Evolutionary conservation across 2,329 filamentous ascomycete genomes (phyloP).

Genomic region (Aspergillus chevalieri): DNA sequence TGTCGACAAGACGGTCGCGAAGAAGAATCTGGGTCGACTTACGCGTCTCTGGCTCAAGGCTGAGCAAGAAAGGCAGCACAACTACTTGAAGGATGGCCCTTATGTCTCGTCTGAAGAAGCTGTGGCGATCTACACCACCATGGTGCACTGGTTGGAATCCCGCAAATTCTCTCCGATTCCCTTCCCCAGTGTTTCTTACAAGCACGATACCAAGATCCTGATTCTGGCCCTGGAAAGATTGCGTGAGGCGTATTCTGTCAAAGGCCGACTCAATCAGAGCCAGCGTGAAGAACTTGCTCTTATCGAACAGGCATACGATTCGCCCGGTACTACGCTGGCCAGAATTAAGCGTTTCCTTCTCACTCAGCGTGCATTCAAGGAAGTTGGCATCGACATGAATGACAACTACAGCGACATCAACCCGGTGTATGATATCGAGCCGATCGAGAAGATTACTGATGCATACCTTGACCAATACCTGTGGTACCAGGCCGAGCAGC

Average conservation of each 20-base stretch:
- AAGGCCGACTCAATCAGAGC: slow-evolving; percentile 92
- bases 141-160: slow-evolving; percentile 97
- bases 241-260: slow-evolving; percentile 94
- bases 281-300: slow-evolving; percentile 93
- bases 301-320: slow-evolving; percentile 98
- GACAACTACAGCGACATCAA: slow-evolving; percentile 99
- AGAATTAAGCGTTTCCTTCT: slow-evolving; percentile 96
- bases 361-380: slow-evolving; percentile 96
- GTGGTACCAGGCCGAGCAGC: slow-evolving; percentile 98
- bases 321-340: slow-evolving; percentile 88
- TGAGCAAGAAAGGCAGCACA: slow-evolving; percentile 96
- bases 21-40: slow-evolving; percentile 94
- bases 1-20: slow-evolving; percentile 97
- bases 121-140: slow-evolving; percentile 97
- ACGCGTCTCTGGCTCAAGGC: slow-evolving; percentile 96
- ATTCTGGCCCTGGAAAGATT: slow-evolving; percentile 91
- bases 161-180: slow-evolving; percentile 98
- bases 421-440: slow-evolving; percentile 96
- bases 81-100: slow-evolving; percentile 98
- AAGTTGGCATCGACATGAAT: slow-evolving; percentile 99
- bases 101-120: slow-evolving; percentile 98
- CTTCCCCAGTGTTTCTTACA: slow-evolving; percentile 98
- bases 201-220: slow-evolving; percentile 98
- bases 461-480: slow-evolving; percentile 97
- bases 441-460: slow-evolving; percentile 98